Conservation (phyloP, 441 rosid species). For the Adansonia grandidieri region DNA sequence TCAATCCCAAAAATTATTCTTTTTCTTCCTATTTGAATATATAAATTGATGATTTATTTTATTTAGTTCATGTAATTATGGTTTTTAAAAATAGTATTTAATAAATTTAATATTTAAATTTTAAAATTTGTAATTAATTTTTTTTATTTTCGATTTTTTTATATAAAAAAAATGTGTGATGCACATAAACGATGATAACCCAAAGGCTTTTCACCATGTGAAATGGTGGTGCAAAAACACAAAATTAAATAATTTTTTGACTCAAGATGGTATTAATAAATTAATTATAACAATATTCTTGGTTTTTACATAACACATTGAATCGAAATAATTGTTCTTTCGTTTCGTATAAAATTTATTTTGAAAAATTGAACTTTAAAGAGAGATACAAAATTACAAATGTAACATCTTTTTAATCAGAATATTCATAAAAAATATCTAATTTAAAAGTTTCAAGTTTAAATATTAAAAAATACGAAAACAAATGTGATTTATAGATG, state of each 20-base stretch:
- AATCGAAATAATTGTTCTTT: background rate
- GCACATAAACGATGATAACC: background rate
- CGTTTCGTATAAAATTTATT: background rate
- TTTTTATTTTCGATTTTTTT: background rate
- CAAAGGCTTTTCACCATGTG: conserved; percentile 21
- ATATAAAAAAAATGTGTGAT: background rate
- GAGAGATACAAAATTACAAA: too few relatives aligned
- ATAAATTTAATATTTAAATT: too few relatives aligned
- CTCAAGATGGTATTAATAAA: background rate
- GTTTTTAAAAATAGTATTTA: too few relatives aligned
- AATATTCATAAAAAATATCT: too few relatives aligned
- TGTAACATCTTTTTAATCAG: too few relatives aligned
- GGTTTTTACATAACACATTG: background rate
- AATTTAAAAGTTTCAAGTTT: background rate
- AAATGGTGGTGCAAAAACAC: background rate
- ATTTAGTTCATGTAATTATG: too few relatives aligned
- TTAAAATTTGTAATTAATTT: too few relatives aligned
- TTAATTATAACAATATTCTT: background rate
- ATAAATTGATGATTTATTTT: too few relatives aligned
- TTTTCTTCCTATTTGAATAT: too few relatives aligned
- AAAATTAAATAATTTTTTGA: background rate
- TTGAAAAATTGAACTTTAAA: background rate
- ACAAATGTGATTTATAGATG: too few relatives aligned
- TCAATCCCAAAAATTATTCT: too few relatives aligned
- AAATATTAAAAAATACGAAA: background rate